Evolutionary conservation across 2,329 filamentous ascomycete species (phyloP).

Genomic region (Penicillium sp.): DNA sequence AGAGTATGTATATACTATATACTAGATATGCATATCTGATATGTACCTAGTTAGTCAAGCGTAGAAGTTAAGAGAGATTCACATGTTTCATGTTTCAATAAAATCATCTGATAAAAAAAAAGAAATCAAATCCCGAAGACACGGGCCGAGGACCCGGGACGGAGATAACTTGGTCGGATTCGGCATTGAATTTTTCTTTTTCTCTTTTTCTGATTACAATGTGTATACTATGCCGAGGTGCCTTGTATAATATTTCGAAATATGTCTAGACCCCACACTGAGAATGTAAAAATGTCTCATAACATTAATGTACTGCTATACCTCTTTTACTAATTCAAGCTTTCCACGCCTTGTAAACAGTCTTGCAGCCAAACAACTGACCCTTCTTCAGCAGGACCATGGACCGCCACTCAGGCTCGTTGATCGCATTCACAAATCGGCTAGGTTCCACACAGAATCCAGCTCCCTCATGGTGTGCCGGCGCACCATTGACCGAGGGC

Average conservation of each 20-base stretch:
- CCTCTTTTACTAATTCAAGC: constrained; percentile 21
- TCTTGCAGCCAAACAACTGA: constrained; percentile 68
- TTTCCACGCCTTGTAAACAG: constrained; percentile 79
- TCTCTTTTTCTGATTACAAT: background rate
- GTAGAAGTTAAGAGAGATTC: background rate
- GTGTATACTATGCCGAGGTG: background rate
- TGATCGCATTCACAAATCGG: constrained; percentile 80
- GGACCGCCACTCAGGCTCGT: constrained; percentile 67
- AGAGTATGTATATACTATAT: no score
- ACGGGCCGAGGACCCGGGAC: constrained; percentile 5
- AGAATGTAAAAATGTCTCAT: background rate
- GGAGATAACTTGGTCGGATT: background rate
- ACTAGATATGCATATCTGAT: background rate
- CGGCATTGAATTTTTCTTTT: background rate
- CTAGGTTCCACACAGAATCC: constrained; percentile 91
- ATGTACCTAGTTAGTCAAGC: no score
- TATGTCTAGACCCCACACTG: background rate
- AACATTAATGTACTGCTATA: background rate
- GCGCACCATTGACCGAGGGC: constrained; percentile 50
- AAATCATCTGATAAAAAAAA: background rate
- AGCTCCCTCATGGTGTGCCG: constrained; percentile 58
- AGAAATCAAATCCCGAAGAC: background rate
- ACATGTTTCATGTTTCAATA: background rate
- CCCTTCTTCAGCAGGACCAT: constrained; percentile 79
- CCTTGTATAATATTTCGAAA: background rate